A percentile compares a stretch with the other conserved stretches of the same genome.
phyloP scores from a whole-genome alignment of 768 basidiomycete genomes.

The Leccinum obscurum region DNA sequence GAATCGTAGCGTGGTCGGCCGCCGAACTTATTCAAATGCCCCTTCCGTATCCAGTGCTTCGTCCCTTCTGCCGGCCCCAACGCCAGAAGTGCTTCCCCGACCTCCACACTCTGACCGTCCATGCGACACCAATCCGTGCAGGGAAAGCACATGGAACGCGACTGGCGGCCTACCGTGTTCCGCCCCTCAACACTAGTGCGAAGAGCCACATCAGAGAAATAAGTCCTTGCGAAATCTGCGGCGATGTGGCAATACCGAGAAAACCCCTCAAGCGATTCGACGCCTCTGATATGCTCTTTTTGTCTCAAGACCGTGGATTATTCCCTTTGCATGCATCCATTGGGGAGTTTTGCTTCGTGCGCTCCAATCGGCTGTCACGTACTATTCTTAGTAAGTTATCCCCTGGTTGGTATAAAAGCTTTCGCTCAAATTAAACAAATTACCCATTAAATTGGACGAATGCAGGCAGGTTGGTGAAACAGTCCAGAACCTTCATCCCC shows the following conservation, averaged over 20 bases:
- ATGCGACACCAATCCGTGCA: not conserved
- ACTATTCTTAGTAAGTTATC: not conserved
- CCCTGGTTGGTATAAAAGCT: not conserved
- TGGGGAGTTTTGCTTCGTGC: not conserved
- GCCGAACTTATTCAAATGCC: too few relatives aligned
- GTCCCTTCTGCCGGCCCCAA: too few relatives aligned
- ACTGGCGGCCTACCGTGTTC: constrained; percentile 1
- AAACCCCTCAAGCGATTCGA: constrained; percentile 1
- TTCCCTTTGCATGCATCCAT: not conserved
- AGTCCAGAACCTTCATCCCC: not conserved
- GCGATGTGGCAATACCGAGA: constrained; percentile 1
- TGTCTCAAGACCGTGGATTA: not conserved
- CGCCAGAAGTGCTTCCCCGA: too few relatives aligned
- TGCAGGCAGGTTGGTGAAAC: not conserved
- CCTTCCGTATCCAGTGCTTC: too few relatives aligned
- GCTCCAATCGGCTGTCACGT: not conserved
- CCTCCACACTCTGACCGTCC: too few relatives aligned
- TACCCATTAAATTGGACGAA: not conserved
- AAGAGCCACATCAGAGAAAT: not conserved
- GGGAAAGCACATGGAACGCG: constrained; percentile 4
- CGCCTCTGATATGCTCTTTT: not conserved
- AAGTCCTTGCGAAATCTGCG: not conserved
- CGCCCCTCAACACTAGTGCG: not conserved
- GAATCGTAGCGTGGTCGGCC: too few relatives aligned
- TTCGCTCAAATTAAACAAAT: not conserved